These are phyloP conservation scores for Cercospora zeina DNA, from an alignment of 2,329 filamentous ascomycete species.

Conservation along the genomic window DNA sequence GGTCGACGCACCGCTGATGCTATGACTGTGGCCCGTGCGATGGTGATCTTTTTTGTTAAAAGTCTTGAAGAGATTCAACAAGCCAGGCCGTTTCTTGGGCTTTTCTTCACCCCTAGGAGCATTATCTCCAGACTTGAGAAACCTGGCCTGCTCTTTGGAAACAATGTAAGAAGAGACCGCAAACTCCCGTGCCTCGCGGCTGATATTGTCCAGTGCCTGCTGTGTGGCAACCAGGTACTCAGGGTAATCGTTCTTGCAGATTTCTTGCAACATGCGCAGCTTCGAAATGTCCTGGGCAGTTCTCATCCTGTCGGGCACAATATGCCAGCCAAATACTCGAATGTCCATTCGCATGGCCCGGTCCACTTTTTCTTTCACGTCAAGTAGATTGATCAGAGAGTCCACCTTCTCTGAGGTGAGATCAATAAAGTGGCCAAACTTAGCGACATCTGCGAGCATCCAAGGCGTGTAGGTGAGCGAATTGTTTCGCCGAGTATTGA, in stretches of 20 bases:
- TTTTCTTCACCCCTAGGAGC: constrained; percentile 10
- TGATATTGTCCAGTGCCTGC: constrained; percentile 48
- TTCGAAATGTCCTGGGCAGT: constrained; percentile 45
- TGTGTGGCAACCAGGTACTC: constrained; percentile 48
- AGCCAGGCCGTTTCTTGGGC: constrained; percentile 34
- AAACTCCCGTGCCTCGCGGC: constrained; percentile 36
- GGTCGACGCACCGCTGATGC: constrained; percentile 18
- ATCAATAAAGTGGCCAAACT: constrained; percentile 46
- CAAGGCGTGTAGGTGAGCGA: constrained; percentile 42
- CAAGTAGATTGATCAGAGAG: constrained; percentile 47
- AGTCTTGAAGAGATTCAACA: constrained; percentile 35
- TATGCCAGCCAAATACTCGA: constrained; percentile 52
- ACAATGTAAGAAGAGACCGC: constrained; percentile 12
- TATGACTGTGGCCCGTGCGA: constrained; percentile 17
- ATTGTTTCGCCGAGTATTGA: constrained; percentile 37
- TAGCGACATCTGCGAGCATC: constrained; percentile 45
- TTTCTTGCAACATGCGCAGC: constrained; percentile 48
- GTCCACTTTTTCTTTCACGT: constrained; percentile 48
- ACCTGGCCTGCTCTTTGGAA: constrained; percentile 21
- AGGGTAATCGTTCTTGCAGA: constrained; percentile 47
- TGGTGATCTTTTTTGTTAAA: constrained; percentile 28
- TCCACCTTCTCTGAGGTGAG: constrained; percentile 48
- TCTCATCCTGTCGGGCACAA: constrained; percentile 38
- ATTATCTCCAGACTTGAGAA: constrained; percentile 1
- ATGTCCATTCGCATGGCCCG: constrained; percentile 49